These are phyloP conservation scores for Colletotrichum eleusines DNA, from an alignment of 2,329 filamentous ascomycete species.

Conservation along the genomic window DNA sequence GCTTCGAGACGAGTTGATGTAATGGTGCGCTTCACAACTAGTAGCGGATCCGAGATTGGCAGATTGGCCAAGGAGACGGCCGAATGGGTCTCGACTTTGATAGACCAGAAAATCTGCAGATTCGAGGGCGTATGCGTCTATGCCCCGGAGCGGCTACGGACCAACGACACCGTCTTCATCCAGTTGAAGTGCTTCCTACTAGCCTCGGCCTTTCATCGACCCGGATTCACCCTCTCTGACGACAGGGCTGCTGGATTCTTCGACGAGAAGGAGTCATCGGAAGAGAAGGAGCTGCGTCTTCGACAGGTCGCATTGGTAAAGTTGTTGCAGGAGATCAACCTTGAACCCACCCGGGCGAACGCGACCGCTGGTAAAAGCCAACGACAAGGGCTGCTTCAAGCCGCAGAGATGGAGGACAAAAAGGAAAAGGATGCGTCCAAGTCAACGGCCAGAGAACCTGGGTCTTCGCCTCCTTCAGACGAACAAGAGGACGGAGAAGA, in stretches of 20 bases:
- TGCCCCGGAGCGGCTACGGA: conserved; percentile 84
- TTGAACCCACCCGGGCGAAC: conserved; percentile 81
- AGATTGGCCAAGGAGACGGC: conserved; percentile 88
- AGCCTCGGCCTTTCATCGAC: conserved; percentile 77
- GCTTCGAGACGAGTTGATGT: conserved; percentile 81
- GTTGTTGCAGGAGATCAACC: conserved; percentile 88
- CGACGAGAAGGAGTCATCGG: conserved; percentile 85
- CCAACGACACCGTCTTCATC: conserved; percentile 94
- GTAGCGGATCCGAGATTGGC: conserved; percentile 84
- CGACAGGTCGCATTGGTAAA: conserved; percentile 90
- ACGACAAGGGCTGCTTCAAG: conserved; percentile 84
- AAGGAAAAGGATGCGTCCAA: conserved; percentile 69
- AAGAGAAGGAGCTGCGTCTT: conserved; percentile 86
- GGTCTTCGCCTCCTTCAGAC: conserved; percentile 69
- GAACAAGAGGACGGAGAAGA: conserved; percentile 90
- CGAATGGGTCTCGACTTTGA: conserved; percentile 89
- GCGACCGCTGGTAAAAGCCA: conserved; percentile 81
- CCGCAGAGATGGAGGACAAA: conserved; percentile 89
- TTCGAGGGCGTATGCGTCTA: conserved; percentile 93
- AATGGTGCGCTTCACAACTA: conserved; percentile 90
- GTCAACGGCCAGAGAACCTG: conserved; percentile 47
- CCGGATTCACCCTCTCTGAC: conserved; percentile 70
- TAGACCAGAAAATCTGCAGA: conserved; percentile 89
- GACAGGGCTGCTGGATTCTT: conserved; percentile 82
- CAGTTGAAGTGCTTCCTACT: conserved; percentile 86